These are phyloP conservation scores for Cryptococcus floricola DNA, from an alignment of 1,284 basidiomycete genomes.

Conservation along the genomic window DNA sequence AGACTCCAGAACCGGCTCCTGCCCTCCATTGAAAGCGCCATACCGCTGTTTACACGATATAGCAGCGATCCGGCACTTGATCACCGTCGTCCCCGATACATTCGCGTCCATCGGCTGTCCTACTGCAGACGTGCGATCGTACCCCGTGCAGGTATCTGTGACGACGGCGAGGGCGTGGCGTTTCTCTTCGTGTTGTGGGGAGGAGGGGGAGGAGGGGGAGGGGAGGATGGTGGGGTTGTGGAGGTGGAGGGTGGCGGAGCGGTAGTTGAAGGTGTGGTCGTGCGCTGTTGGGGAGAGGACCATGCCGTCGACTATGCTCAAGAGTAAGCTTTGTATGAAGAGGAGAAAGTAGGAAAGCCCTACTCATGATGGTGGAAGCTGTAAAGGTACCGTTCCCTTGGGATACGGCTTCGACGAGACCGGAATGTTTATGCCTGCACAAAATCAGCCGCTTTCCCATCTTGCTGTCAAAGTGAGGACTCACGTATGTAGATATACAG, in stretches of 20 bases:
- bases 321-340: not conserved
- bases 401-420: slow-evolving; percentile 18
- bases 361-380: slow-evolving; percentile 19
- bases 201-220: not conserved
- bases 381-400: slow-evolving; percentile 15
- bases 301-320: slow-evolving; percentile 20
- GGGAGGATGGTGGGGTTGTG: slow-evolving; percentile 7
- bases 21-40: slow-evolving; percentile 12
- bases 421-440: slow-evolving; percentile 19
- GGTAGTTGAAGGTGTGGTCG: slow-evolving; percentile 25
- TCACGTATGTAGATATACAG: slow-evolving; percentile 23
- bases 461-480: not conserved
- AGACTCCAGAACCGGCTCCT: slow-evolving; percentile 13
- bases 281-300: slow-evolving; percentile 24
- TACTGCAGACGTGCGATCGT: slow-evolving; percentile 10
- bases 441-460: not conserved
- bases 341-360: not conserved
- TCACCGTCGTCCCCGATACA: slow-evolving; percentile 11
- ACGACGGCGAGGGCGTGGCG: slow-evolving; percentile 10
- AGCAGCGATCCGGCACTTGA: slow-evolving; percentile 13
- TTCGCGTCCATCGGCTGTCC: slow-evolving; percentile 14
- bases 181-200: slow-evolving; percentile 17
- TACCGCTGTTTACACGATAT: slow-evolving; percentile 23
- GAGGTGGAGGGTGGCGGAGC: slow-evolving; percentile 23
- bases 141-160: slow-evolving; percentile 14